A percentile compares a stretch with the other conserved stretches of the same genome.
Evolutionary conservation across 768 basidiomycete genomes (phyloP).

Genomic region (Tremella mesenterica): DNA sequence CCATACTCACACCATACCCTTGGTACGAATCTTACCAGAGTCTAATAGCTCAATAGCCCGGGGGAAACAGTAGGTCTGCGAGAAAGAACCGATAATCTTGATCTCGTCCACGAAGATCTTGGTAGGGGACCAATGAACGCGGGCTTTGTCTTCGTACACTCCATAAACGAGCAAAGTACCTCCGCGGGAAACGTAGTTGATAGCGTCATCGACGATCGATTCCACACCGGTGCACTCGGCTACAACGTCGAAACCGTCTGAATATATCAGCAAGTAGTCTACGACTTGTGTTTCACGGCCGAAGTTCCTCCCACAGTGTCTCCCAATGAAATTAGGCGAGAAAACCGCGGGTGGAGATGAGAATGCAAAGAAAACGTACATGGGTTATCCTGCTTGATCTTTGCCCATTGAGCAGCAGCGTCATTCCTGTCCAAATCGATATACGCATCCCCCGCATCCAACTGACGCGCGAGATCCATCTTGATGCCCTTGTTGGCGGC

Average conservation of each 20-base stretch:
- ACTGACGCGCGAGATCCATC: slow-evolving; percentile 71
- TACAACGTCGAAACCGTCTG: slow-evolving; percentile 78
- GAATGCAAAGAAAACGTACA: slow-evolving; percentile 38
- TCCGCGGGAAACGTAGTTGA: slow-evolving; percentile 70
- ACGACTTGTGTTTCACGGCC: too few relatives aligned
- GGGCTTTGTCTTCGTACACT: slow-evolving; percentile 77
- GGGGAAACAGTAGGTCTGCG: slow-evolving; percentile 82
- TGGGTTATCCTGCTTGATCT: slow-evolving; percentile 69
- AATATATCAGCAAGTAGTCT: neutral
- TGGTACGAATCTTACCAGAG: slow-evolving; percentile 68
- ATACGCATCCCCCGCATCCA: slow-evolving; percentile 75
- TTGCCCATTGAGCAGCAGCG: slow-evolving; percentile 68
- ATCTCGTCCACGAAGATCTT: slow-evolving; percentile 73
- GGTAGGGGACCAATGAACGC: slow-evolving; percentile 75
- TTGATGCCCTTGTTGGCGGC: slow-evolving; percentile 72
- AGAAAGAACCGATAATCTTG: slow-evolving; percentile 75
- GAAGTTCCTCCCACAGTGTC: too few relatives aligned
- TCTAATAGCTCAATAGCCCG: slow-evolving; percentile 83
- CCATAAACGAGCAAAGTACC: slow-evolving; percentile 54
- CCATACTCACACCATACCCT: slow-evolving; percentile 65
- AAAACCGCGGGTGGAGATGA: too few relatives aligned
- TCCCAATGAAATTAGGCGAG: too few relatives aligned
- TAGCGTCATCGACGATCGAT: slow-evolving; percentile 74
- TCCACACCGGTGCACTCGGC: slow-evolving; percentile 74
- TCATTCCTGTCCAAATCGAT: slow-evolving; percentile 70